Conservation (phyloP, 257 asterid species). For the Plectranthus barbatus region DNA sequence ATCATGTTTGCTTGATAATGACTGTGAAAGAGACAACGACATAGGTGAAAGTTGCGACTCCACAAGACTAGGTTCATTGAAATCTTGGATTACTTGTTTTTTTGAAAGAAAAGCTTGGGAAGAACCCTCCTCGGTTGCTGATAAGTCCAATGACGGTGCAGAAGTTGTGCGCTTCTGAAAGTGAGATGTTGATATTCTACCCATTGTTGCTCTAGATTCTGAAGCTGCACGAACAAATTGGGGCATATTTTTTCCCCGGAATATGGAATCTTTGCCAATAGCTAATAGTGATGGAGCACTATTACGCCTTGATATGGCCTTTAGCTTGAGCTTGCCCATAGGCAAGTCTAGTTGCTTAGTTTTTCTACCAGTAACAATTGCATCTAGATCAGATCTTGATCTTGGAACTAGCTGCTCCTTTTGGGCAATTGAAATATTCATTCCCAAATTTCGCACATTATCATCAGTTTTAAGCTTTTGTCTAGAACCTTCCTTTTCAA, state of each 20-base stretch:
- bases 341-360: constrained; percentile 60
- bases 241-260: constrained; percentile 44
- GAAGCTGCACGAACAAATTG: constrained; percentile 34
- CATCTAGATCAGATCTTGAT: constrained; percentile 47
- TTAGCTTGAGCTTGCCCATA: constrained; percentile 52
- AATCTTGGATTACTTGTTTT: too few species aligned
- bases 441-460: constrained; percentile 43
- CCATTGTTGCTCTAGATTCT: constrained; percentile 28
- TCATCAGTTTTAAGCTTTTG: constrained; percentile 33
- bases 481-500: constrained; percentile 40
- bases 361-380: constrained; percentile 37
- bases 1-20: constrained; percentile 2
- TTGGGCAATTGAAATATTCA: constrained; percentile 25
- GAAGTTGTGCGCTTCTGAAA: constrained; percentile 35
- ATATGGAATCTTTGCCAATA: constrained; percentile 46
- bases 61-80: too few species aligned
- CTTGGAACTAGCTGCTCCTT: constrained; percentile 37
- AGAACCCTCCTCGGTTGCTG: constrained; percentile 24
- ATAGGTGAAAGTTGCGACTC: too few species aligned
- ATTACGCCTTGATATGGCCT: constrained; percentile 73
- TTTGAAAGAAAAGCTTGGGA: constrained; percentile 20
- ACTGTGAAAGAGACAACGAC: constrained; percentile 7
- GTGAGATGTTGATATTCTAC: constrained; percentile 23
- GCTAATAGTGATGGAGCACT: constrained; percentile 75
- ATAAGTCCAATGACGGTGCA: constrained; percentile 30